Base-by-base conservation (phyloP, 805 yeast genomes). In the Pichia cabralensis region DNA sequence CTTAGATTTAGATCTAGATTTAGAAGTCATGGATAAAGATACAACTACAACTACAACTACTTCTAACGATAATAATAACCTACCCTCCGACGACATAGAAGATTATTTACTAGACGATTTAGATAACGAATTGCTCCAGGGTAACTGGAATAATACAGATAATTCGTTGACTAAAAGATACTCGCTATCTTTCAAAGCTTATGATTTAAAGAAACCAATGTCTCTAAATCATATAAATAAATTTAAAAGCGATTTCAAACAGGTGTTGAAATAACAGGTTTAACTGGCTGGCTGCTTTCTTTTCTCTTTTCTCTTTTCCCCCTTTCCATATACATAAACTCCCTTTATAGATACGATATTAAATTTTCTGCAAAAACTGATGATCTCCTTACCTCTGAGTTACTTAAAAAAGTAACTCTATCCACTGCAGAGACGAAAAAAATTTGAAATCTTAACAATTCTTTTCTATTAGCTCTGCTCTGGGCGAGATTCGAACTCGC, bases 401-500 rank as follows among this genome's bases (percentile, higher is more conserved):
- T n/a, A n/a, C n/a, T n/a, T n/a, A n/a, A n/a, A n/a, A n/a, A n/a
- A n/a, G n/a, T n/a, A n/a, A n/a, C n/a, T n/a, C n/a, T n/a, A n/a
- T n/a, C n/a, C n/a, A n/a, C n/a, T n/a, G n/a, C n/a, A 20, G 25
- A 28, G 21, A 32, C 37, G 42, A 45, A 43, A 38, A 34, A 35
- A 30, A 11, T 28, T n/a, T n/a, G n/a, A n/a, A n/a, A n/a, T n/a
- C n/a, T n/a, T n/a, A n/a, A n/a, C n/a, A n/a, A n/a, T n/a, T n/a
- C n/a, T n/a, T n/a, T n/a, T n/a, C n/a, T n/a, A n/a, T n/a, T n/a
- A 25, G 16, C 29, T 14, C 10, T 54, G 60, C 60, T 55, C 58
- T 54, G 43, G 60, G 60, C 59, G 61, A 55, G 61, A 53, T 41
- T 55, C 59, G 61, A 55, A 55, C 61, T 52, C 60, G 59, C 60